phyloP scores from a whole-genome alignment of 768 basidiomycete species.

The Trametes elegans region DNA sequence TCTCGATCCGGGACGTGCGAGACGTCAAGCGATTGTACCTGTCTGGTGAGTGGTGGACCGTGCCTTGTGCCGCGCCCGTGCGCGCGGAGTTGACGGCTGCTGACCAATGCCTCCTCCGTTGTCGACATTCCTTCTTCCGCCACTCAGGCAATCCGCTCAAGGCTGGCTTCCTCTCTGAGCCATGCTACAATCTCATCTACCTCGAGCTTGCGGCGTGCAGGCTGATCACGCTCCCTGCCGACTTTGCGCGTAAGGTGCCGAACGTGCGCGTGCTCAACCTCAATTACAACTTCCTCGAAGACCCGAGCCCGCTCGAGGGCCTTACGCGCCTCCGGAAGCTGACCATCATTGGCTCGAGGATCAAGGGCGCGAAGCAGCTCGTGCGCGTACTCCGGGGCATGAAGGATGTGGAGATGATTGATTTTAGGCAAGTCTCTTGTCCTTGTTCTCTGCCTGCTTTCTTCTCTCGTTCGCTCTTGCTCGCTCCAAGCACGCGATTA shows the following conservation, averaged over 20 bases:
- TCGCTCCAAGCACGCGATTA: too few relatives aligned
- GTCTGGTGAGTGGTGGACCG: conserved; percentile 61
- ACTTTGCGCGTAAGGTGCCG: conserved; percentile 64
- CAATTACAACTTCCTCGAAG: conserved; percentile 95
- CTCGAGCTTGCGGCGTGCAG: conserved; percentile 89
- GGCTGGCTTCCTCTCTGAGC: conserved; percentile 57
- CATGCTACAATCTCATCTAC: conserved; percentile 89
- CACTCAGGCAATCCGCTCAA: conserved; percentile 67
- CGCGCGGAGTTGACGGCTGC: conserved; percentile 14
- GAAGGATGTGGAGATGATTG: conserved; percentile 82
- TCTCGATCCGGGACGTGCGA: conserved; percentile 66
- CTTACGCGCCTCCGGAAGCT: conserved; percentile 77
- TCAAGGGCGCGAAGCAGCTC: conserved; percentile 72
- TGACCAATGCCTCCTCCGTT: conserved; percentile 20
- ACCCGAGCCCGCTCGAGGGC: conserved; percentile 63
- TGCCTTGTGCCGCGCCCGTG: not conserved
- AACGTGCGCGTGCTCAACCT: conserved; percentile 91
- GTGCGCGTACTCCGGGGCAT: conserved; percentile 70
- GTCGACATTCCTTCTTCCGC: conserved; percentile 25
- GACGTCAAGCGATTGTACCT: conserved; percentile 94
- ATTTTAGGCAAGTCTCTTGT: conserved; percentile 65
- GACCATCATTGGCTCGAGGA: conserved; percentile 78
- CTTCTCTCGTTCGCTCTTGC: too few relatives aligned
- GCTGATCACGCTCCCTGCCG: conserved; percentile 68
- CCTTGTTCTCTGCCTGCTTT: not conserved